Evolutionary conservation across 257 asterid species (phyloP), one percentile per base, ranked within the genome.

Genomic region (Salvia rosmarinus): DNA sequence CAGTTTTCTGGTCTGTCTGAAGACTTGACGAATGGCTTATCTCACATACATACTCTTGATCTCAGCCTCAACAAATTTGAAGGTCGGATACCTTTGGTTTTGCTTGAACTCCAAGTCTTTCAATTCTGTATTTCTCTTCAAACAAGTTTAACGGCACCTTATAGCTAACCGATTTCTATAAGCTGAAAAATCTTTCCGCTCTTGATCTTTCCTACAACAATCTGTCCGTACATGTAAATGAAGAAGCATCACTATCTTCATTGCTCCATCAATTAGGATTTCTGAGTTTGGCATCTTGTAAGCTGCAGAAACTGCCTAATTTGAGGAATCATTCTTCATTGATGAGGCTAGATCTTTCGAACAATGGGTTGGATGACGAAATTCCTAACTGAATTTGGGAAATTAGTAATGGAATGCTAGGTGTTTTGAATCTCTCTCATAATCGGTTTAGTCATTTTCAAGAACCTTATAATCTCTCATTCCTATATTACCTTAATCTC

Each of bases 211-310:
- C 87, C 34, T 23, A 71, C 82, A 83, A 80, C 73, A 6, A 75
- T 37, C 30, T 83, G 14, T 74, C 75, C 0, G 50, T 83, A 16
- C 67, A 14, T 59, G 77, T 68, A 6, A 49, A 21, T 4, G 74
- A 77, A 44, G 17, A 75, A n/a, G n/a, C n/a, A n/a, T n/a, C n/a
- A n/a, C n/a, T n/a, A n/a, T n/a, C n/a, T n/a, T n/a, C n/a, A n/a
- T n/a, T n/a, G n/a, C n/a, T n/a, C n/a, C n/a, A n/a, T n/a, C n/a
- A n/a, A n/a, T n/a, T n/a, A n/a, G n/a, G n/a, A n/a, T n/a, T n/a
- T n/a, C n/a, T n/a, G n/a, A n/a, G n/a, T n/a, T n/a, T 88, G 47
- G 88, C 86, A 0, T 84, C 89, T 19, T 86, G 95, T 80, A 83
- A 80, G 20, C 51, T 88, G 75, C 71, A 75, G 46, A 81, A 65